Base-by-base conservation (phyloP, 345 rosid genomes). In the Sapria himalayana region DNA sequence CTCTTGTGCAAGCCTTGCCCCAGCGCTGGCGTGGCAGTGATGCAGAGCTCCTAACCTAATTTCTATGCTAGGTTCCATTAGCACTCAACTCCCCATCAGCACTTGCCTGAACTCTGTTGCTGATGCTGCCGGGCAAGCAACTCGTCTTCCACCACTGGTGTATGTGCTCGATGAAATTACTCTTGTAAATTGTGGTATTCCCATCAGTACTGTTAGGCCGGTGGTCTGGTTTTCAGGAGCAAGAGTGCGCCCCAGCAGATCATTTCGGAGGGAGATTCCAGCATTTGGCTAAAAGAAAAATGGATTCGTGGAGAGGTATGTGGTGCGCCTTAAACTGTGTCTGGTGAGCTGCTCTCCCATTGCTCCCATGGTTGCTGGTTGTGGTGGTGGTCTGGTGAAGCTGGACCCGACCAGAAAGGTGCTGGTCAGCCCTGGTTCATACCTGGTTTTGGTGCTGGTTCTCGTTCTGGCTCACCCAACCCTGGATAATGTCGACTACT, bases 251-350 rank as follows among this genome's bases (percentile, higher is more conserved):
- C 53, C 51, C 38, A 35, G 12, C 56, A 40, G 41, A 50, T 35
- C 45, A 46, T 45, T 47, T 50, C 76, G 1, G 75, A n/a, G n/a
- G n/a, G 57, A 34, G 91, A 72, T 54, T 51, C 36, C 5, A 69
- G 68, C 53, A 49, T 85, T 24, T 85, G 96, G 93, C 41, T 65
- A 36, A 77, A 80, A 58, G 82, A 72, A 50, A 74, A 58, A 49
- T 85, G 96, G 96, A 54, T 15, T 25, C 76, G 71, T 23, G 92
- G 96, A 35, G 91, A 85, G 96, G 93, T 80, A 64, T 51, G 41
- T 32, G 19, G 34, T 34, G 39, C 37, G 6, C 4, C 16, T 2
- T 16, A 2, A 43, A 33, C 46, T 41, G 15, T 15, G 41, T 19
- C 22, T 14, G 23, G 18, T 11, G 2, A 11, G 17, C 22, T 31